A percentile compares a stretch with the other conserved stretches of the same genome.
Evolutionary conservation across 1,284 basidiomycete species (phyloP).

Genomic region (Marasmius tenuissimus): DNA sequence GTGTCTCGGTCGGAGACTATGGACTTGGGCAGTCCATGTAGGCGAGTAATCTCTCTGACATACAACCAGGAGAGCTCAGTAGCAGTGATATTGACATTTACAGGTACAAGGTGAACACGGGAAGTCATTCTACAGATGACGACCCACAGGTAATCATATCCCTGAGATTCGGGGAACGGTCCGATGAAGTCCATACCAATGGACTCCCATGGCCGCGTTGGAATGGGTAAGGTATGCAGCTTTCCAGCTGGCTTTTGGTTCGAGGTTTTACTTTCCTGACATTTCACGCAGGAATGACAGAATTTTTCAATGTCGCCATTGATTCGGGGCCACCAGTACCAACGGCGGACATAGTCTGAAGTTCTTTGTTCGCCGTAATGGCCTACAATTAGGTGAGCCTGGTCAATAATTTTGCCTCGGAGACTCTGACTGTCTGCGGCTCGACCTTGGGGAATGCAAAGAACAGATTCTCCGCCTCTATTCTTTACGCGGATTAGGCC

Average conservation of each 20-base stretch:
- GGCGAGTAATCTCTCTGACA: constrained; percentile 20
- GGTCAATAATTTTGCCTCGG: constrained; percentile 20
- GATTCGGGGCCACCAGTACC: constrained; percentile 35
- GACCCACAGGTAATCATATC: constrained; percentile 11
- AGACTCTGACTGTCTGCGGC: constrained; percentile 1
- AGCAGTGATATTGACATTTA: constrained; percentile 13
- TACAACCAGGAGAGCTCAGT: constrained; percentile 7
- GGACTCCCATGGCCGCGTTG: constrained; percentile 22
- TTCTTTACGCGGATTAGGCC: too few relatives aligned
- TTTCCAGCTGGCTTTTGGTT: constrained; percentile 15
- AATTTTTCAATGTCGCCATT: constrained; percentile 17
- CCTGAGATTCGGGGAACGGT: constrained; percentile 22
- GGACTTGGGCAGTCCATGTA: constrained; percentile 22
- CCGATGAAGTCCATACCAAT: constrained; percentile 30
- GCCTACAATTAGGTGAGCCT: constrained; percentile 24
- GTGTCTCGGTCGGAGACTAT: constrained; percentile 26
- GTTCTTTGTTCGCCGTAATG: constrained; percentile 26
- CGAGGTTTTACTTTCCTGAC: constrained; percentile 14
- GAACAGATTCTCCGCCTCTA: neutral
- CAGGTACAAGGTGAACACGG: constrained; percentile 20
- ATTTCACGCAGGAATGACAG: constrained; percentile 18
- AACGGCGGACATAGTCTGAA: constrained; percentile 23
- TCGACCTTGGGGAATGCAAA: neutral
- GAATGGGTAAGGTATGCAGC: constrained; percentile 12
- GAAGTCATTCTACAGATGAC: constrained; percentile 19